Base-by-base conservation (phyloP, 306 rosid species). In the Citrullus mucosospermus region DNA sequence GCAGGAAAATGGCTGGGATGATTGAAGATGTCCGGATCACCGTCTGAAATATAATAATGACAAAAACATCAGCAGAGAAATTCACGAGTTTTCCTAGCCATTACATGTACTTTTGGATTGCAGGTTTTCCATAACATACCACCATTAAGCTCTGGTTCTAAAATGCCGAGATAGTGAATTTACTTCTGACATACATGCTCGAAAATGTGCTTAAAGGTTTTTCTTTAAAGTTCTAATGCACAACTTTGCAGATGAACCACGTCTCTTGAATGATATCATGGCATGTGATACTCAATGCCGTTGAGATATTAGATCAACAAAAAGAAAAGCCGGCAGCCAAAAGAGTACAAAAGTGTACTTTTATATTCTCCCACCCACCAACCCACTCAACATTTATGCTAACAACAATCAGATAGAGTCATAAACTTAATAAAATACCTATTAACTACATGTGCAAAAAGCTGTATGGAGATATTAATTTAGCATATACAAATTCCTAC, bases 361-460 rank as follows among this genome's bases (percentile, higher is more conserved):
- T 70, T 70, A 70, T 70, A 22, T 70, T 70, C 54, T 15, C 76
- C 76, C 59, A 28, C 59, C 77, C 18, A 46, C 55, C 56, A 72
- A 72, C 28, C 41, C 77, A 72, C n/a, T 1, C 13, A 48, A 20
- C 25, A 28, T 25, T 25, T 6, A 48, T 15, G 59, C 50, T 14
- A 72, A 28, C 77, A 46, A 72, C 43, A 8, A 72, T 72, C 77
- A 25, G 22, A 28, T 43, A 48, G 48, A 14, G 43, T 46, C 59
- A 30, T 25, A 28, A 48, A 46, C 8, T 71, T 22, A 25, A 22
- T 71, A 71, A 48, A 71, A 72, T 50, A 46, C 10, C 34, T 46
- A 48, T 15, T 15, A 48, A 13, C 59, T 71, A 71, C 77, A 72
- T 50, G 77, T 72, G 59, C 59, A 72, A 50, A 48, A 72, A 14